Evolutionary conservation across 108 stramenopile species (phyloP).

Genomic region (Nitzschia sp.): DNA sequence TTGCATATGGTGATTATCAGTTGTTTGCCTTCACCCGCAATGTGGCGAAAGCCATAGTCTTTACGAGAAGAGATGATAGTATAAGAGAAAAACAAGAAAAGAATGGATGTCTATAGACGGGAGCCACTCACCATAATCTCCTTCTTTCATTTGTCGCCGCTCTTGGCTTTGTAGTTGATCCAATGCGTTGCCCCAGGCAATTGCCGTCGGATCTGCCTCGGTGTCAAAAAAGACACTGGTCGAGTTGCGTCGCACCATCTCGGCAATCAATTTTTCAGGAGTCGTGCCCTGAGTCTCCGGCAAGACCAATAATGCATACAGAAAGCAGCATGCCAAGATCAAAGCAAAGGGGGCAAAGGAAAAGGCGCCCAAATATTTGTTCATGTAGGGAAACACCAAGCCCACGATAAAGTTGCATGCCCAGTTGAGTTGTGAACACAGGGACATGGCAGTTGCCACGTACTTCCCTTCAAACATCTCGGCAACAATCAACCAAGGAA

Average conservation of each 20-base stretch:
- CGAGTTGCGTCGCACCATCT: constrained; percentile 59
- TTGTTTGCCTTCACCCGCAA: background rate
- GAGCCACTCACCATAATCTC: constrained; percentile 32
- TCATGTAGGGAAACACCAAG: constrained; percentile 85
- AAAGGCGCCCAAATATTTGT: constrained; percentile 65
- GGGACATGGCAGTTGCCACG: constrained; percentile 80
- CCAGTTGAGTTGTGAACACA: constrained; percentile 90
- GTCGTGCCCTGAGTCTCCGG: constrained; percentile 88
- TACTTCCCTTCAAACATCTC: constrained; percentile 89
- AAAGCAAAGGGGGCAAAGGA: constrained; percentile 83
- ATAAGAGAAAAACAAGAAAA: no score
- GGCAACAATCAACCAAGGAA: constrained; percentile 93
- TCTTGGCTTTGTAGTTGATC: constrained; percentile 72
- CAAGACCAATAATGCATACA: constrained; percentile 44
- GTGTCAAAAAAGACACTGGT: constrained; percentile 61
- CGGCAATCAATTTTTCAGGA: constrained; percentile 64
- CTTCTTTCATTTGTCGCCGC: constrained; percentile 55
- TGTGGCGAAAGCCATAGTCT: background rate
- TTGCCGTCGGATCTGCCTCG: constrained; percentile 35
- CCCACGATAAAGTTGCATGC: constrained; percentile 89
- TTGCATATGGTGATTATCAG: background rate
- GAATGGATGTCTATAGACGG: no score
- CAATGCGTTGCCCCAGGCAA: constrained; percentile 78
- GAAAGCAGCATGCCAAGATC: constrained; percentile 62
- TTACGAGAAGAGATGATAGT: no score